Percentiles rank a stretch among this genome's conserved stretches.
Conservation (phyloP, 129 eudicot species). For the Flaveria trinervia region DNA sequence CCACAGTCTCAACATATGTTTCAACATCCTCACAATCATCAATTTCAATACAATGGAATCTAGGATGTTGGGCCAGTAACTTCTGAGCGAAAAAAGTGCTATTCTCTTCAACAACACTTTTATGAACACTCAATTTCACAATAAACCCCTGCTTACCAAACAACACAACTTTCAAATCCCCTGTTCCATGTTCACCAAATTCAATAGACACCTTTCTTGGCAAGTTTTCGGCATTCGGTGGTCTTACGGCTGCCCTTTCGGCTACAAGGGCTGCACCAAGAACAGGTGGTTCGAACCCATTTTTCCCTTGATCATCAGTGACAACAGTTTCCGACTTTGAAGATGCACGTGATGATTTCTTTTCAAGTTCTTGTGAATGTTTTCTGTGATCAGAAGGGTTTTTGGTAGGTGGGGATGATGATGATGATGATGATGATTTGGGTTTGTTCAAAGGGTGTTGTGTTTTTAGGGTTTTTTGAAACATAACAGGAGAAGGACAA, state of each 20-base stretch:
- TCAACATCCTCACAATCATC: constrained; percentile 98
- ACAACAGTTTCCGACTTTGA: constrained; percentile 39
- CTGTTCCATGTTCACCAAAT: constrained; percentile 93
- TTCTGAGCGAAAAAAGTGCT: constrained; percentile 66
- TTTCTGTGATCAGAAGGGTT: constrained; percentile 54
- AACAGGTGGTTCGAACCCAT: constrained; percentile 40
- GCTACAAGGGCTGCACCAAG: constrained; percentile 42
- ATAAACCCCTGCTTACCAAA: constrained; percentile 78
- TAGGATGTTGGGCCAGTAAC: constrained; percentile 51
- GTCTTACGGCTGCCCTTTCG: constrained; percentile 39
- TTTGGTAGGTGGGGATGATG: constrained; percentile 39
- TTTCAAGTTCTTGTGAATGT: constrained; percentile 53
- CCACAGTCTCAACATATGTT: constrained; percentile 86
- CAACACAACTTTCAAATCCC: constrained; percentile 79
- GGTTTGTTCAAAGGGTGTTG: constrained; percentile 59
- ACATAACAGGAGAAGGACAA: constrained; percentile 93
- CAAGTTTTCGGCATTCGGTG: constrained; percentile 53
- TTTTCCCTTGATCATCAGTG: constrained; percentile 48
- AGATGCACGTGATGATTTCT: constrained; percentile 41
- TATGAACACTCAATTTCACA: constrained; percentile 89
- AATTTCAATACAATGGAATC: constrained; percentile 61
- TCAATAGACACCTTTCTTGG: constrained; percentile 85
- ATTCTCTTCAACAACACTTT: constrained; percentile 53
- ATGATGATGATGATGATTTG: constrained; percentile 50
- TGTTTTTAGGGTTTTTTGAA: constrained; percentile 70